Evolutionary conservation across 2,329 filamentous ascomycete species (phyloP), one percentile per base, ranked within the genome.

Genomic region (Paraphoma chrysanthemicola): DNA sequence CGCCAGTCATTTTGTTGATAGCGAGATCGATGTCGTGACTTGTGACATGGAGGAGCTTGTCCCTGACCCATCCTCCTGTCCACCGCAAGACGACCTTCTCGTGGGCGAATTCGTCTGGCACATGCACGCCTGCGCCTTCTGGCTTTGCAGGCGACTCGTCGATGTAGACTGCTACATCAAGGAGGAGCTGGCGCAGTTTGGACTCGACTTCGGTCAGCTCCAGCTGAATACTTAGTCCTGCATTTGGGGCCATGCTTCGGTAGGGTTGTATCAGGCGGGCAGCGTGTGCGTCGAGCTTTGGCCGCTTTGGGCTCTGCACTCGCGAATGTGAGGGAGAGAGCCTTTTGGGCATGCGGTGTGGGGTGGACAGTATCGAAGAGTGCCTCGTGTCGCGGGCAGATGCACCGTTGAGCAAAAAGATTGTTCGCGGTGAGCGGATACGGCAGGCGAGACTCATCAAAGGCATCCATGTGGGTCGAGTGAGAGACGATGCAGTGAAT

Each of bases 21-120:
- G 90, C 91, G 7, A 92, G 88, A 73, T 96, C 92, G 61, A 96
- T 93, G 72, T 96, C 92, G 71, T 93, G 84, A 69, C 89, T 92
- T 56, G 83, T 83, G 11, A 88, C 82, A 17, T 87, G 86, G 4
- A 95, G 84, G 2, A 95, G 83, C 78, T 92, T 93, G 80, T 96
- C 92, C 41, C 92, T 88, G 10, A 95, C 91, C 92, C 92, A 96
- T 28, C 92, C 92, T 56, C 92, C 92, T 0, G 92, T 92, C 85
- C 90, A 94, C 48, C 91, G 88, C 44, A 95, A 81, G 16, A 88
- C 81, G 12, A 80, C 70, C 39, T 80, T 80, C 57, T 82, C 74
- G 30, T 79, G 75, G 54, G 74, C 68, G 66, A 85, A 70, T 48
- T 82, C 69, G 45, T 77, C 66, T 57, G 83, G 79, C 71, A 81